A percentile compares a stretch with the other conserved stretches of the same genome.
phyloP scores from a whole-genome alignment of 2,329 filamentous ascomycete species.

The Endoconidiophora polonica region DNA sequence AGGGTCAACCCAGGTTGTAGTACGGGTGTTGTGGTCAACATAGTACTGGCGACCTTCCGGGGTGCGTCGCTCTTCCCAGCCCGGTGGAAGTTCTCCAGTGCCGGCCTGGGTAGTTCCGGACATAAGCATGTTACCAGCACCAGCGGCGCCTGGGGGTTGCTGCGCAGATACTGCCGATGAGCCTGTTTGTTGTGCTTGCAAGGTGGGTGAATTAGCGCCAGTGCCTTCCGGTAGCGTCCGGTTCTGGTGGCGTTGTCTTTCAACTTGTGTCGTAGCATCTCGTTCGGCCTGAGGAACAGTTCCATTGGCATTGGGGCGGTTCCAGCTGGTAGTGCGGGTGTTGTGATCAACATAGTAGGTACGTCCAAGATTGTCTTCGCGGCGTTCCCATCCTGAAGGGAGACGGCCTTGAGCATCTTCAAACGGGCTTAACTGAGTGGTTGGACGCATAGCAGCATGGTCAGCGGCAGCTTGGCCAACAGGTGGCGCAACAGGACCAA shows the following conservation, averaged over 20 bases:
- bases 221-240: slow-evolving; percentile 93
- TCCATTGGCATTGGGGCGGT: slow-evolving; percentile 65
- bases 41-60: slow-evolving; percentile 93
- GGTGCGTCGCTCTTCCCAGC: slow-evolving; percentile 93
- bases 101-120: slow-evolving; percentile 86
- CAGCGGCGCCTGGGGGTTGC: slow-evolving; percentile 26
- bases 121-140: slow-evolving; percentile 68
- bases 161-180: slow-evolving; percentile 21
- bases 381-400: slow-evolving; percentile 85
- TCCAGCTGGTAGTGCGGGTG: slow-evolving; percentile 92
- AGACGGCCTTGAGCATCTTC: slow-evolving; percentile 90
- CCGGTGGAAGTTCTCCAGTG: slow-evolving; percentile 81
- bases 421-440: slow-evolving; percentile 60
- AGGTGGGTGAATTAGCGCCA: slow-evolving; percentile 75
- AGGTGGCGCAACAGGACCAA: slow-evolving; percentile 12
- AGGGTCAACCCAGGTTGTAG: slow-evolving; percentile 96
- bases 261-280: slow-evolving; percentile 82
- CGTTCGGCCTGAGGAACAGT: slow-evolving; percentile 57
- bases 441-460: slow-evolving; percentile 12
- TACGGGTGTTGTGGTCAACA: slow-evolving; percentile 95
- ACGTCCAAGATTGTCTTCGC: slow-evolving; percentile 84
- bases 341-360: slow-evolving; percentile 99
- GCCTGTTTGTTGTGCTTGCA: slow-evolving; percentile 36
- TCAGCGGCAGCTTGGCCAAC: slow-evolving; percentile 16
- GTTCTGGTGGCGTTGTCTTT: slow-evolving; percentile 86